A percentile compares a stretch with the other conserved stretches of the same genome.
These are phyloP conservation scores for Metarhizium album DNA, from an alignment of 2,329 filamentous ascomycete species.

Conservation along the genomic window DNA sequence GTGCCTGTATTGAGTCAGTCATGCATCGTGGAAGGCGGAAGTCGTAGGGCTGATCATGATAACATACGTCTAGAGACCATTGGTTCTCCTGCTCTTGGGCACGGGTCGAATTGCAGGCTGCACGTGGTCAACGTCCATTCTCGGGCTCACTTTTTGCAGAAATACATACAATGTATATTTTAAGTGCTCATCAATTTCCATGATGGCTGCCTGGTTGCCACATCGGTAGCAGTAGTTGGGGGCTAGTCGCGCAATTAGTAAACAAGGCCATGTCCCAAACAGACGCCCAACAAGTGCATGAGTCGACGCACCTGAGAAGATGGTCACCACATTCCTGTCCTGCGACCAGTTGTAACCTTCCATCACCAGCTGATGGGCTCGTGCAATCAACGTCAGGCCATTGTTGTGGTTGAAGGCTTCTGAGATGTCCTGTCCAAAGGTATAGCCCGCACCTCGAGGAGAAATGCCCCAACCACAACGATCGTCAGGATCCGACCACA, in stretches of 20 bases:
- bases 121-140: constrained; percentile 14
- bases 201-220: constrained; percentile 98
- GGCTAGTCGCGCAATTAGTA: constrained; percentile 31
- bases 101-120: constrained; percentile 98
- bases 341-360: constrained; percentile 99
- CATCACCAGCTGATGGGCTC: constrained; percentile 98
- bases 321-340: constrained; percentile 94
- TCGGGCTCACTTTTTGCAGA: not conserved
- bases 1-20: constrained; percentile 44
- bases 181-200: constrained; percentile 98
- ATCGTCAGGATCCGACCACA: constrained; percentile 98
- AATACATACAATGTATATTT: constrained; percentile 95
- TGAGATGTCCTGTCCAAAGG: constrained; percentile 92
- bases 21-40: not conserved
- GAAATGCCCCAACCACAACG: constrained; percentile 94
- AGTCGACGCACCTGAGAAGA: constrained; percentile 70
- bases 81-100: constrained; percentile 90
- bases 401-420: constrained; percentile 99
- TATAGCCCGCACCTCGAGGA: constrained; percentile 87
- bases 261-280: not conserved
- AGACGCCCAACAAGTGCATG: not conserved
- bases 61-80: constrained; percentile 87
- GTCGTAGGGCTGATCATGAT: constrained; percentile 9
- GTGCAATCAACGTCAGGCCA: constrained; percentile 84
- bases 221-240: constrained; percentile 98